Evolutionary conservation across 2,329 filamentous ascomycete species (phyloP).

Genomic region (Cladophialophora carrionii): DNA sequence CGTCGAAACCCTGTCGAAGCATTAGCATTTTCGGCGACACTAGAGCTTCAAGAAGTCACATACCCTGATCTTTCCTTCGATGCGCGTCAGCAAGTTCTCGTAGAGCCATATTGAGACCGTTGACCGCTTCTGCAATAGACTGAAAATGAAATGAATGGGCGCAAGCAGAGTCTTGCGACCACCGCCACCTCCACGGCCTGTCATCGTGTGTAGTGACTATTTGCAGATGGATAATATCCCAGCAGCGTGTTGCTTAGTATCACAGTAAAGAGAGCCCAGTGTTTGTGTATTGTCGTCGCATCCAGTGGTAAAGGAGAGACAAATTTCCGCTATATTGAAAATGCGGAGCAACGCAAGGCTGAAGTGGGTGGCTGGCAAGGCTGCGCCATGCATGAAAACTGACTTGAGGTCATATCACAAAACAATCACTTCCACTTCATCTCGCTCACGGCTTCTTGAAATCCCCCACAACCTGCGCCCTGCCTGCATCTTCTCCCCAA

Average conservation of each 20-base stretch:
- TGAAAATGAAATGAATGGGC: conserved; percentile 89
- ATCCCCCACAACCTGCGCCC: background rate
- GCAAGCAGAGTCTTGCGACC: conserved; percentile 71
- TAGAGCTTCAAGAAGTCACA: conserved; percentile 41
- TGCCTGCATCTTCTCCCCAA: background rate
- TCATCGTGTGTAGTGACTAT: conserved; percentile 46
- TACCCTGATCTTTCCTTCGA: conserved; percentile 95
- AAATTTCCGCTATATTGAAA: conserved; percentile 13
- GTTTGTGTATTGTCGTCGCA: background rate
- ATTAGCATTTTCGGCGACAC: conserved; percentile 27
- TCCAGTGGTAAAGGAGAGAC: conserved; percentile 1
- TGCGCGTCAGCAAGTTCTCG: conserved; percentile 90
- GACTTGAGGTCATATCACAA: conserved; percentile 28
- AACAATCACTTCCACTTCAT: conserved; percentile 15
- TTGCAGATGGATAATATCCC: background rate
- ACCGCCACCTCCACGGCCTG: conserved; percentile 59
- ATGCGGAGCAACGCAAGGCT: conserved; percentile 27
- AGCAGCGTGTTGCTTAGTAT: background rate
- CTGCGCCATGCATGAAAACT: conserved; percentile 4
- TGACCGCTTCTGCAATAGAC: conserved; percentile 80
- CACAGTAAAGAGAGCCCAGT: background rate
- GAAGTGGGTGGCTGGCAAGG: conserved; percentile 21
- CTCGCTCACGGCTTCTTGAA: background rate
- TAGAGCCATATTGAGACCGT: conserved; percentile 96
- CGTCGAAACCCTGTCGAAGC: conserved; percentile 80